Conservation (phyloP, 805 yeast genomes). For the Yamadazyma ubonensis region DNA sequence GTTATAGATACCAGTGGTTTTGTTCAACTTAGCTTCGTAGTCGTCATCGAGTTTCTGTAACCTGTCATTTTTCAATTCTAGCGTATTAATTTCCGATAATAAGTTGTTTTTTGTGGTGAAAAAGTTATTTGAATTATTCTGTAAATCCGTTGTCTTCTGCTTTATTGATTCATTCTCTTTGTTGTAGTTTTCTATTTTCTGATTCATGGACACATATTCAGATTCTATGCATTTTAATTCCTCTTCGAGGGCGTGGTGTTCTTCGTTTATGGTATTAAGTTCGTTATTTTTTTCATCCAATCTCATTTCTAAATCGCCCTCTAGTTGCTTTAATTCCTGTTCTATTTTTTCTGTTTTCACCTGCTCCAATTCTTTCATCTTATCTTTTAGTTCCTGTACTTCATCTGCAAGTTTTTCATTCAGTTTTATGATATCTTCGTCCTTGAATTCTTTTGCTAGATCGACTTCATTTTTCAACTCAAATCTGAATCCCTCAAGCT, state of each 20-base stretch:
- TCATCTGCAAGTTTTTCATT: conserved; percentile 14
- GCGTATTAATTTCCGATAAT: not conserved
- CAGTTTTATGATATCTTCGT: conserved; percentile 16
- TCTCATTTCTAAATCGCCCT: conserved; percentile 26
- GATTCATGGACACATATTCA: not conserved
- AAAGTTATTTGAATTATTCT: conserved; percentile 1
- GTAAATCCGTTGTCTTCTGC: conserved; percentile 1
- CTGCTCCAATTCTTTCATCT: conserved; percentile 5
- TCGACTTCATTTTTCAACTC: conserved; percentile 35
- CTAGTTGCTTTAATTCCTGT: conserved; percentile 22
- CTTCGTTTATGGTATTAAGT: no score
- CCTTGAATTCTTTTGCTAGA: conserved; percentile 23
- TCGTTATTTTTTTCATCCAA: conserved; percentile 26
- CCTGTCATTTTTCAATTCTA: conserved; percentile 4
- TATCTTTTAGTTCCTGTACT: conserved; percentile 10
- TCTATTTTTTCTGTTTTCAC: conserved; percentile 18
- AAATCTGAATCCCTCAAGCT: conserved; percentile 30
- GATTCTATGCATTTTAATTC: not conserved
- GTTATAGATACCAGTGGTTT: conserved; percentile 9
- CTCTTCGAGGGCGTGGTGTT: conserved; percentile 15
- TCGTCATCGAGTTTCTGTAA: conserved; percentile 3
- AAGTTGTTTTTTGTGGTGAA: conserved; percentile 6
- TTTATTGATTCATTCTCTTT: conserved; percentile 1
- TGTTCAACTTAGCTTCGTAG: conserved; percentile 3
- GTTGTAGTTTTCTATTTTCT: not conserved